Percentiles rank a stretch among this genome's conserved stretches.
phyloP scores from a whole-genome alignment of 1,284 basidiomycete genomes.

The Exobasidium rhododendri region DNA sequence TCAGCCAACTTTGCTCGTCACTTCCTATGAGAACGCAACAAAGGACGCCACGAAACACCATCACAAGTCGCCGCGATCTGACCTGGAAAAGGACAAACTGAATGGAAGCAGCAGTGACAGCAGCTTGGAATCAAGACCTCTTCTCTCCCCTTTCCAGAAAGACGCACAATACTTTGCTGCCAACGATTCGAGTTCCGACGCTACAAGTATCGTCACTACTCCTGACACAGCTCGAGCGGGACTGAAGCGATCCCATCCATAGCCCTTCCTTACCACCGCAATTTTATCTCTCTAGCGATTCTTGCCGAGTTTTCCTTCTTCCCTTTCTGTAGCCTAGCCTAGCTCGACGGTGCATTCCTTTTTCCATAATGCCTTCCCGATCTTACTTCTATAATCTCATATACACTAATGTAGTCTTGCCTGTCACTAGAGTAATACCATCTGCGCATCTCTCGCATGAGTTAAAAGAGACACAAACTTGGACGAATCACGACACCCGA shows the following conservation, averaged over 20 bases:
- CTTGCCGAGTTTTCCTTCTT: no score
- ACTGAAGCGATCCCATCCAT: background rate
- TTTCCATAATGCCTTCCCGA: no score
- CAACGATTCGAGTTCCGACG: slow-evolving; percentile 4
- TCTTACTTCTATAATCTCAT: no score
- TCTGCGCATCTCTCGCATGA: no score
- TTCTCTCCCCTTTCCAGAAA: background rate
- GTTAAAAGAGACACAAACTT: no score
- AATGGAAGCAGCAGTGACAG: background rate
- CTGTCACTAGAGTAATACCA: no score
- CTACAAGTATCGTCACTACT: background rate
- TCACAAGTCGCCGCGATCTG: background rate
- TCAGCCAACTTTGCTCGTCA: background rate
- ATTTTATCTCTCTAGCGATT: background rate
- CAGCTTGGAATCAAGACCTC: background rate
- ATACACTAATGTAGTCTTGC: no score
- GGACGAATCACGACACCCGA: no score
- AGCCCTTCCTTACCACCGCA: background rate
- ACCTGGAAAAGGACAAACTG: background rate
- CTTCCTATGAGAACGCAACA: background rate
- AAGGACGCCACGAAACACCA: background rate
- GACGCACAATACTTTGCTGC: background rate
- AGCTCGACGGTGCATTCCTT: no score
- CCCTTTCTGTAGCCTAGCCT: no score
- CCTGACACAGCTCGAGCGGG: background rate